Conservation (phyloP, 31 red algal genomes). For the Porphyra umbilicalis region DNA sequence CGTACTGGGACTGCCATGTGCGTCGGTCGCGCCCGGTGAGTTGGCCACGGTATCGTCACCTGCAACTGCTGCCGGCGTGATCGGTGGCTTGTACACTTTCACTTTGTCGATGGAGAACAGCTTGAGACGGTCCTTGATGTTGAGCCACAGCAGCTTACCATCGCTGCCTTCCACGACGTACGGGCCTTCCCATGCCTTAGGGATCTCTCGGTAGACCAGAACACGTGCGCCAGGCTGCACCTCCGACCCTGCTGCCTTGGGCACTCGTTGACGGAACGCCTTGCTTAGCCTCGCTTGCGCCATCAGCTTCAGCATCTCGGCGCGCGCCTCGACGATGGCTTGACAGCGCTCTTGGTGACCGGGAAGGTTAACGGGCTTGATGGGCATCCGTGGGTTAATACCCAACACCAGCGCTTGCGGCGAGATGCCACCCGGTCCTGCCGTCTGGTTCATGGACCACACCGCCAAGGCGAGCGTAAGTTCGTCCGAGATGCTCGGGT, state of each 20-base stretch:
- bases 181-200: no score
- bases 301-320: slow-evolving; percentile 14
- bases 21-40: no score
- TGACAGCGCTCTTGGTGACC: slow-evolving; percentile 11
- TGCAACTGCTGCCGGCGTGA: background rate
- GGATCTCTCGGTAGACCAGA: no score
- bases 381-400: slow-evolving; percentile 9
- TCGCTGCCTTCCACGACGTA: no score
- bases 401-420: slow-evolving; percentile 14
- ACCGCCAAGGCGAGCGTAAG: slow-evolving; percentile 1
- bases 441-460: slow-evolving; percentile 38
- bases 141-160: no score
- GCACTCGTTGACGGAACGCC: background rate
- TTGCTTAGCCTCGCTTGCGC: background rate
- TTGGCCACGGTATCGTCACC: background rate
- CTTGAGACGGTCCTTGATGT: no score
- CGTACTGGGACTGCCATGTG: no score
- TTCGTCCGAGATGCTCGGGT: background rate
- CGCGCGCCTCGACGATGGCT: slow-evolving; percentile 8
- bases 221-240: no score
- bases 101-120: no score
- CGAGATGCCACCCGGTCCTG: slow-evolving; percentile 3
- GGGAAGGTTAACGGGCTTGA: background rate
- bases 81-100: no score
- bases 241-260: background rate